These are phyloP conservation scores for Eremomyces bilateralis DNA, from an alignment of 495 filamentous ascomycete genomes.

Conservation along the genomic window DNA sequence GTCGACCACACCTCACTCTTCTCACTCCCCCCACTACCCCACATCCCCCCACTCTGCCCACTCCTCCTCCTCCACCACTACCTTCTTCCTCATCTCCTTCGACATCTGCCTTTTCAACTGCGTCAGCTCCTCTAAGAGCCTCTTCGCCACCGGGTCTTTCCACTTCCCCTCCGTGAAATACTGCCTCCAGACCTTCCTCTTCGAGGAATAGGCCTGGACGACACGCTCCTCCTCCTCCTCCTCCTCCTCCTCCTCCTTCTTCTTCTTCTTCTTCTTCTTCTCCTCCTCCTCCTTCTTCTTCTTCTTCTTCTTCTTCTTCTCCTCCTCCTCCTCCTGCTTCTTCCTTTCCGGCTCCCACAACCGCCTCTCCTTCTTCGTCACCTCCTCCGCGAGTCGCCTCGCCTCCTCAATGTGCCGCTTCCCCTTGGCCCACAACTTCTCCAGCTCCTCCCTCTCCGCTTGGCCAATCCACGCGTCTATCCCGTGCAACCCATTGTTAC, in stretches of 20 bases:
- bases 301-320: too few species aligned
- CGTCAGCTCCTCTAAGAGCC: neutral
- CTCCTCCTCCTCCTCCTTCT: neutral
- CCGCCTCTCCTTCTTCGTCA: too few species aligned
- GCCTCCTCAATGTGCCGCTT: neutral
- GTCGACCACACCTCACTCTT: conserved; percentile 6
- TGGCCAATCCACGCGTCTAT: too few species aligned
- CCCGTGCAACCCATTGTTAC: too few species aligned
- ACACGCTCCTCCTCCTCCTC: neutral
- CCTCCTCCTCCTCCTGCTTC: too few species aligned
- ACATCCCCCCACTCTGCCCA: neutral
- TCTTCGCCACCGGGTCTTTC: neutral
- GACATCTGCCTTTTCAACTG: neutral
- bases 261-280: neutral
- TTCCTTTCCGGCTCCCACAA: too few species aligned
- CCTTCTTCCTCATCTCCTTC: neutral
- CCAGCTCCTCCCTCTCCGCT: neutral
- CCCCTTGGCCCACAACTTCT: neutral
- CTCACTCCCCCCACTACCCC: conserved; percentile 11
- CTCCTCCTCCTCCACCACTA: neutral
- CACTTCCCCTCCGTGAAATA: neutral
- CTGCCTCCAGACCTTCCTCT: too few species aligned
- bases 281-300: too few species aligned
- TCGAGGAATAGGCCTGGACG: too few species aligned
- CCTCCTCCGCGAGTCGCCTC: too few species aligned